These are phyloP conservation scores for Phytopythium litorale DNA, from an alignment of 352 stramenopile species.

Conservation along the genomic window DNA sequence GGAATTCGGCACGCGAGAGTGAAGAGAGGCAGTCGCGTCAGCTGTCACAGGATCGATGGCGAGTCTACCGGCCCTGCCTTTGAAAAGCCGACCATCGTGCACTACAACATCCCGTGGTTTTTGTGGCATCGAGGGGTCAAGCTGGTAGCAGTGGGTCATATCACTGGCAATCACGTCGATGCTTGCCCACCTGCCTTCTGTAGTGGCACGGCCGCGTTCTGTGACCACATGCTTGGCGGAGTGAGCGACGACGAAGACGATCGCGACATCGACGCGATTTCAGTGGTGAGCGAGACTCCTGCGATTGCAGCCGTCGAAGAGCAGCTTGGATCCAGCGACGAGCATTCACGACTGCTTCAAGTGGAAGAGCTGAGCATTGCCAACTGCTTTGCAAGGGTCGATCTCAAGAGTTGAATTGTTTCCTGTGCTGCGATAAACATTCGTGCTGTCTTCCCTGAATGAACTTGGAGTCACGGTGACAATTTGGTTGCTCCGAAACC, in stretches of 20 bases:
- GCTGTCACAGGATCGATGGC: neutral
- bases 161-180: neutral
- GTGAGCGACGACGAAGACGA: neutral
- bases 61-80: neutral
- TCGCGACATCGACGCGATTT: neutral
- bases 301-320: neutral
- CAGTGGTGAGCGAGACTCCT: neutral
- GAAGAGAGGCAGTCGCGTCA: neutral
- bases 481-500: too few relatives aligned
- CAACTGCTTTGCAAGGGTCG: too few relatives aligned
- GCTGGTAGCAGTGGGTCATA: neutral
- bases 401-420: neutral
- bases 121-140: neutral
- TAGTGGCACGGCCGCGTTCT: neutral
- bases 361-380: too few relatives aligned
- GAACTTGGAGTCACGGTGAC: too few relatives aligned
- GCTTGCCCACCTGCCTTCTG: neutral
- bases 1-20: neutral
- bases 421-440: neutral
- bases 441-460: neutral
- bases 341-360: neutral
- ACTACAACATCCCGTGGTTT: neutral
- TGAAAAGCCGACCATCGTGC: neutral
- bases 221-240: neutral
- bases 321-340: neutral